These are phyloP conservation scores for Kodamaea leandrae DNA, from an alignment of 805 yeast species.

Conservation along the genomic window DNA sequence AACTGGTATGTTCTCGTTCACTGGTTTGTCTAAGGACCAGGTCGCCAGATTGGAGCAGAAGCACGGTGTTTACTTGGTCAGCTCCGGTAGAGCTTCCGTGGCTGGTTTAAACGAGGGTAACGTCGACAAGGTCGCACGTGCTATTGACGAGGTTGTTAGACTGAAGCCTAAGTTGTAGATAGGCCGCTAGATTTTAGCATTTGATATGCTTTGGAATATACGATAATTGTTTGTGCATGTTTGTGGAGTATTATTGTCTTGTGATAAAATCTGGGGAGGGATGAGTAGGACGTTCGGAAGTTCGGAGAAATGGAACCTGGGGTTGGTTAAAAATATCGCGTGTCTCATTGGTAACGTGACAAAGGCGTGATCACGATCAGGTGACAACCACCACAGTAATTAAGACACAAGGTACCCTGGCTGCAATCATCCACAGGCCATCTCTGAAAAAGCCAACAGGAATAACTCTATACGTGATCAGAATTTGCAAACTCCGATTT, in stretches of 20 bases:
- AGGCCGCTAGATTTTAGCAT: too few relatives aligned
- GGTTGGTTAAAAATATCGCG: too few relatives aligned
- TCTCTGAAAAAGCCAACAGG: too few relatives aligned
- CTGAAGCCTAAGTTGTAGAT: conserved; percentile 16
- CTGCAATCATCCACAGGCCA: too few relatives aligned
- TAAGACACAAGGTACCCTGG: too few relatives aligned
- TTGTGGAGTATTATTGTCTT: not conserved
- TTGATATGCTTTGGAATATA: not conserved
- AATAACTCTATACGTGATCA: too few relatives aligned
- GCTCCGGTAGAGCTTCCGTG: conserved; percentile 87
- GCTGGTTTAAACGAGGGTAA: conserved; percentile 87
- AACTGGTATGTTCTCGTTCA: conserved; percentile 96
- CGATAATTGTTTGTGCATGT: not conserved
- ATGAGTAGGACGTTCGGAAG: conserved; percentile 1
- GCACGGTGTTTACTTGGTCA: conserved; percentile 78
- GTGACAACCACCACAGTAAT: too few relatives aligned
- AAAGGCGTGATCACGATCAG: too few relatives aligned
- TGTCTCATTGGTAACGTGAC: too few relatives aligned
- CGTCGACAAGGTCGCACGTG: conserved; percentile 72
- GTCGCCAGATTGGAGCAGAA: conserved; percentile 70
- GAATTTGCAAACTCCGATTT: too few relatives aligned
- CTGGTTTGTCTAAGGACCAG: conserved; percentile 78
- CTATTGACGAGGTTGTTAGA: conserved; percentile 75
- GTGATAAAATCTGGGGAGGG: conserved; percentile 1
- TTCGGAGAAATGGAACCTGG: not conserved